Percentiles rank a stretch among this genome's conserved stretches.
Evolutionary conservation across 371 early-diverging fungal genomes (phyloP).

Genomic region (Ordospora pajunii): DNA sequence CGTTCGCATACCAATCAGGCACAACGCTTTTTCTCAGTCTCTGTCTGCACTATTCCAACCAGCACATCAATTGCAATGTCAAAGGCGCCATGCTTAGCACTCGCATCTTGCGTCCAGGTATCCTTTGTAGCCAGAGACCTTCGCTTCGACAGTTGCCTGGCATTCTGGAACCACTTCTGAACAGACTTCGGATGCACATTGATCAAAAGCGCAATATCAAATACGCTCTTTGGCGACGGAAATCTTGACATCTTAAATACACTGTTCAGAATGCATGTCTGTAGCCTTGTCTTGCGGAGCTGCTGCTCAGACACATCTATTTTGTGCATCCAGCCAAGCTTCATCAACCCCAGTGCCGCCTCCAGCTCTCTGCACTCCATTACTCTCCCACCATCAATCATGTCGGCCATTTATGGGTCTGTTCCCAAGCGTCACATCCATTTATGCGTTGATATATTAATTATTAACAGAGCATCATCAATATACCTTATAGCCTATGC

Average conservation of each 20-base stretch:
- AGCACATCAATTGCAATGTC: background rate
- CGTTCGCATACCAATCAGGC: too few relatives aligned
- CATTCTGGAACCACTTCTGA: constrained; percentile 55
- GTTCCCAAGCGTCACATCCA: background rate
- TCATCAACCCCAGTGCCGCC: constrained; percentile 36
- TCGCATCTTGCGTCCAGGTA: background rate
- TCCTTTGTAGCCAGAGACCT: background rate
- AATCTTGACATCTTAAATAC: constrained; percentile 40
- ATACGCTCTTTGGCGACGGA: constrained; percentile 28
- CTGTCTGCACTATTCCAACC: background rate
- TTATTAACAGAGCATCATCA: too few relatives aligned
- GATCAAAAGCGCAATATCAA: constrained; percentile 42
- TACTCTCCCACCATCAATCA: background rate
- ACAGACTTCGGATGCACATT: constrained; percentile 40
- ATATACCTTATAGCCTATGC: too few relatives aligned
- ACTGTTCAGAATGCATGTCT: constrained; percentile 34
- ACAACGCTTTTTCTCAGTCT: background rate
- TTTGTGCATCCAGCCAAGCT: background rate
- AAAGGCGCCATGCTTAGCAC: background rate
- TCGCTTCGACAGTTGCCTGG: constrained; percentile 34
- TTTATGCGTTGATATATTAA: background rate
- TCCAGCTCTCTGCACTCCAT: constrained; percentile 19
- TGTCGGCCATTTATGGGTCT: background rate
- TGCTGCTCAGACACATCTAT: background rate
- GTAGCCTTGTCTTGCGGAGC: constrained; percentile 30